Evolutionary conservation across 208 protist genomes (phyloP), one percentile per base, ranked within the genome.

Genomic region (Leishmania guyanensis): DNA sequence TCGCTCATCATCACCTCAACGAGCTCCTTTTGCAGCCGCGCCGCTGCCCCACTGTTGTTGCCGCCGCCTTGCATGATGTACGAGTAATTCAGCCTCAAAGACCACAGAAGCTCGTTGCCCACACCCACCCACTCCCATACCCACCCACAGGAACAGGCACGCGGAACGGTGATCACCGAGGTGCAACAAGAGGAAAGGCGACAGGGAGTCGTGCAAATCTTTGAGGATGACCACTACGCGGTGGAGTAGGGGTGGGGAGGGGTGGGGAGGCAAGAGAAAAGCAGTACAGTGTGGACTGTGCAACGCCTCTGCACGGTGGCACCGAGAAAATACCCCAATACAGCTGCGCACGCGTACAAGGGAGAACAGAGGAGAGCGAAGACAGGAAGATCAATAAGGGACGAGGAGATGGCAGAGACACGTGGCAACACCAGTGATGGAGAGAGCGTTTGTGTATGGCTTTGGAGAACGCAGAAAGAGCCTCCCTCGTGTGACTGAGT

Each of bases 1-100:
- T 84, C 88, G 60, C 81, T 85, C 87, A 95, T 97, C 96, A 99
- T 98, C 76, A 99, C 90, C 82, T 97, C 89, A 94, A 98, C 98
- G 65, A 99, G 90, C 78, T 99, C 98, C 75, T 95, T 95, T 83
- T 98, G 93, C 50, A 99, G 88, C 36, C 96, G 92, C 75, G 86
- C 88, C 8, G 95, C 87, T 36, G 91, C 93, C n/a, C 85, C 86
- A 71, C 86, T 92, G 65, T 78, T 84, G 69, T 65, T 39, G 33
- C 82, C n/a, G 68, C 71, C 62, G 81, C 76, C 29, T 33, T 79
- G 65, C 74, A 78, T 83, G 16, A 26, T 77, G 74, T 77, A 6
- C 48, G 12, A 39, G 74, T 77, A 22, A 66, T 36, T 48, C 29
- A 1, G 74, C 36, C 26, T 53, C 20, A 22, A 62, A 46, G 51